Evolutionary conservation across 1,284 basidiomycete species (phyloP), one percentile per base, ranked within the genome.

Genomic region (Rhodotorula sp.): DNA sequence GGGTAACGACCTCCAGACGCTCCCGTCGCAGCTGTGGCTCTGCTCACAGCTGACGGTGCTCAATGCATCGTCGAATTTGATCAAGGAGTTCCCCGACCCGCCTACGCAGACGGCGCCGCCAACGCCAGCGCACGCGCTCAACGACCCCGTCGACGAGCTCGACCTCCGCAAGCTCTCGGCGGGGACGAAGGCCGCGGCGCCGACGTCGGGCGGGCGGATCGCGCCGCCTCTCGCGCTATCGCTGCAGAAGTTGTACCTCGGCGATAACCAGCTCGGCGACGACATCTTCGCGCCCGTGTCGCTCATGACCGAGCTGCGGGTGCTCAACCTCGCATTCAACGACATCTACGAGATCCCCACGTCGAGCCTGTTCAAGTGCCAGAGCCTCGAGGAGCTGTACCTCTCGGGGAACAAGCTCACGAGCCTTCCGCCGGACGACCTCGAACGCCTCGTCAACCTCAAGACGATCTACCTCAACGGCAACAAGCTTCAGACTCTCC

Each of bases 291-390:
- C 88, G 58, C 87, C 88, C 0, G 82, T 97, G 44, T 89, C 88
- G 74, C 84, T 91, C 36, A 84, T 98, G 74, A 87, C 87, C 68
- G 88, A 90, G 76, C 86, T 97, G 21, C 86, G 86, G 7, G 88
- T 94, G 3, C 86, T 99, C 67, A 99, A 99, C 78, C 84, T 99
- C 46, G 94, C 92, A 68, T 98, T 97, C 84, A 99, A 99, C 83
- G 90, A 94, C 71, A 91, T 99, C 70, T 90, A 91, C 81, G 94
- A 97, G 80, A 86, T 98, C 54, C 92, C 94, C 0, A 83, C 87
- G 0, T 73, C 76, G 56, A 71, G 68, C 68, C 88, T 98, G 77
- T 84, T 87, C 72, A 89, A 89, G 71, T 86, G 92, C 73, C 79
- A 81, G 37, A 81, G 82, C 70, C 85, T 99, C 36, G 89, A 92